These are phyloP conservation scores for Cytospora piceicola DNA, from an alignment of 2,329 filamentous ascomycete genomes.

Conservation along the genomic window DNA sequence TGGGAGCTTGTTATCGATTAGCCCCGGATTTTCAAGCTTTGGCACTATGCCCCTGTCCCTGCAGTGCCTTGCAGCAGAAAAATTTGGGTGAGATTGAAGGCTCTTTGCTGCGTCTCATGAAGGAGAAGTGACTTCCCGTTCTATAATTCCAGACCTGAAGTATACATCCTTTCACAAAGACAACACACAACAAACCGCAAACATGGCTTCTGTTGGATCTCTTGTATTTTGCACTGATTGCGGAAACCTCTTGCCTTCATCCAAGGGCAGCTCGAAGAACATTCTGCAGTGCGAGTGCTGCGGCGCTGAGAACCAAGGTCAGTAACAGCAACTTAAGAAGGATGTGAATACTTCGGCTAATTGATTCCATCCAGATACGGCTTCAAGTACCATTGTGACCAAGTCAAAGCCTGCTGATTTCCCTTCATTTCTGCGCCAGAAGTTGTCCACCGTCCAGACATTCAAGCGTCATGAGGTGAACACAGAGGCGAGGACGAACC, in stretches of 20 bases:
- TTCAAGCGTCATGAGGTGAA: conserved; percentile 77
- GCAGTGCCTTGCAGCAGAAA: conserved; percentile 21
- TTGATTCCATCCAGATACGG: conserved; percentile 59
- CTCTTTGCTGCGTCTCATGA: conserved; percentile 6
- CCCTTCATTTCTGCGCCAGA: conserved; percentile 84
- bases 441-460: conserved; percentile 83
- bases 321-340: conserved; percentile 30
- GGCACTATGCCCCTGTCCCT: conserved; percentile 1
- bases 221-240: conserved; percentile 93
- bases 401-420: conserved; percentile 88
- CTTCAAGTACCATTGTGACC: conserved; percentile 76
- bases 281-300: conserved; percentile 84
- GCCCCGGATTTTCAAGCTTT: conserved; percentile 21
- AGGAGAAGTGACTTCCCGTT: not conserved
- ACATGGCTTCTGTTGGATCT: conserved; percentile 87
- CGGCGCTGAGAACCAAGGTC: conserved; percentile 82
- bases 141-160: not conserved
- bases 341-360: conserved; percentile 1
- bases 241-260: conserved; percentile 84
- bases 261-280: conserved; percentile 75
- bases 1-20: conserved; percentile 19
- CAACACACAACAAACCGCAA: conserved; percentile 32
- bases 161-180: not conserved
- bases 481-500: conserved; percentile 68
- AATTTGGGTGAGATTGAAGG: not conserved